phyloP scores from a whole-genome alignment of 1,139 yeast species.

The Eremothecium coryli region DNA sequence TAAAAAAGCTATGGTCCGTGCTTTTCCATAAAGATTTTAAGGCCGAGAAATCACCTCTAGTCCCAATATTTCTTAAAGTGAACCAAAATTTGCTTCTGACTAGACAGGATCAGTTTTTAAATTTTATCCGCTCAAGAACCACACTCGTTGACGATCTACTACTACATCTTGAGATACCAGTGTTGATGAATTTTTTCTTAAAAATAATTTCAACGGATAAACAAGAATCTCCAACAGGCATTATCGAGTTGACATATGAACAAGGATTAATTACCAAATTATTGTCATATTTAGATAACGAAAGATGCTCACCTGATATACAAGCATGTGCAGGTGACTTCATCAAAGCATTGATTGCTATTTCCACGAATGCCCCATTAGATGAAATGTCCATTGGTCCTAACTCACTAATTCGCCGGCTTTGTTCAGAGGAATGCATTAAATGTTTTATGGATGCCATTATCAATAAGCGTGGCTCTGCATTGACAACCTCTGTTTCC shows the following conservation, averaged over 20 bases:
- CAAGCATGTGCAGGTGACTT: slow-evolving; percentile 95
- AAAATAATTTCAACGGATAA: slow-evolving; percentile 57
- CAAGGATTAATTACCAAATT: slow-evolving; percentile 45
- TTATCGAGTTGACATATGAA: slow-evolving; percentile 43
- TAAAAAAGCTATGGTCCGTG: slow-evolving; percentile 74
- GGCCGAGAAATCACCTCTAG: slow-evolving; percentile 40
- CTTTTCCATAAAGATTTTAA: slow-evolving; percentile 54
- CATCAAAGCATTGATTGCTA: slow-evolving; percentile 82
- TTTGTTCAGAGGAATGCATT: slow-evolving; percentile 65
- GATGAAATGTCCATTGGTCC: slow-evolving; percentile 89
- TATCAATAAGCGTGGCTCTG: slow-evolving; percentile 71
- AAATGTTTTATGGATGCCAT: slow-evolving; percentile 59
- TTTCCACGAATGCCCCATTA: slow-evolving; percentile 66
- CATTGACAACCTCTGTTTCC: slow-evolving; percentile 89
- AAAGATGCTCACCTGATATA: slow-evolving; percentile 42
- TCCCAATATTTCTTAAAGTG: slow-evolving; percentile 76
- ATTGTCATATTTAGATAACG: slow-evolving; percentile 42
- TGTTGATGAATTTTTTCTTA: slow-evolving; percentile 65
- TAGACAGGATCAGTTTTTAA: slow-evolving; percentile 49
- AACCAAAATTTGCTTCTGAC: slow-evolving; percentile 86
- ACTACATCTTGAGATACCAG: slow-evolving; percentile 46
- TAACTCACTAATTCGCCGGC: slow-evolving; percentile 78
- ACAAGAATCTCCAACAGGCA: slow-evolving; percentile 55
- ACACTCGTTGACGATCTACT: slow-evolving; percentile 46
- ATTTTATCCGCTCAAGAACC: slow-evolving; percentile 42